Percentiles rank a stretch among this genome's conserved stretches.
phyloP scores from a whole-genome alignment of 108 stramenopile genomes.

The Pseudonitzschia pungens region DNA sequence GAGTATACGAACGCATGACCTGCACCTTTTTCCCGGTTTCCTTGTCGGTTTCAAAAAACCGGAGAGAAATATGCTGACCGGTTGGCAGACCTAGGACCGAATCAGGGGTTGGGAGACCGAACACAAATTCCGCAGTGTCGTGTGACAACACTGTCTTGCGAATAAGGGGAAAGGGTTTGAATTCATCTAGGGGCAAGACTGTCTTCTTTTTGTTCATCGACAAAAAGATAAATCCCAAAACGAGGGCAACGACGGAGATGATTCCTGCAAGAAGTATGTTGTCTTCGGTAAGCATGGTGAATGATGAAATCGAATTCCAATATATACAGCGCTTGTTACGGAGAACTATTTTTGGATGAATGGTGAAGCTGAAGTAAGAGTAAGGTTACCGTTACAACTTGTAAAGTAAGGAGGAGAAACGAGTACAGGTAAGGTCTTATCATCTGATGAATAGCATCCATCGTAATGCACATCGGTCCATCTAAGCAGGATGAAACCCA shows the following conservation, averaged over 20 bases:
- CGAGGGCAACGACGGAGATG: slow-evolving; percentile 25
- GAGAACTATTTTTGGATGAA: too few relatives aligned
- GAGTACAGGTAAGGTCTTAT: too few relatives aligned
- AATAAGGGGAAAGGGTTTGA: slow-evolving; percentile 68
- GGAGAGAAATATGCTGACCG: slow-evolving; percentile 95
- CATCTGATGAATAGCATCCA: too few relatives aligned
- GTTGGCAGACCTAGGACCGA: slow-evolving; percentile 89
- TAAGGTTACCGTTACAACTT: too few relatives aligned
- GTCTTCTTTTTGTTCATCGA: slow-evolving; percentile 28
- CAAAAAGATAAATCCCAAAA: slow-evolving; percentile 29
- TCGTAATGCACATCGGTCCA: too few relatives aligned
- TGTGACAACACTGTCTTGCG: slow-evolving; percentile 85
- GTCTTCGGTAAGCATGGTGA: slow-evolving; percentile 27
- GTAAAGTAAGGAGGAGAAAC: too few relatives aligned
- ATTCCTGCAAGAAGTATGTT: slow-evolving; percentile 18
- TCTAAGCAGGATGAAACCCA: too few relatives aligned
- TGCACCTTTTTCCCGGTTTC: slow-evolving; percentile 42
- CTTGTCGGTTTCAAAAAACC: slow-evolving; percentile 77
- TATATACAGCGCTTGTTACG: too few relatives aligned
- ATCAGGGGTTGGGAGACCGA: slow-evolving; percentile 68
- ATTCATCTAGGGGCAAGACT: slow-evolving; percentile 49
- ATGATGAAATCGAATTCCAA: background rate
- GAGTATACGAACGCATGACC: slow-evolving; percentile 88
- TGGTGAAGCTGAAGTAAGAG: too few relatives aligned
- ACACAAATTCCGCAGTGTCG: slow-evolving; percentile 93